Evolutionary conservation across 176 grass and related monocot genomes (phyloP), one percentile per base, ranked within the genome.

Genomic region (Eleusine indica): DNA sequence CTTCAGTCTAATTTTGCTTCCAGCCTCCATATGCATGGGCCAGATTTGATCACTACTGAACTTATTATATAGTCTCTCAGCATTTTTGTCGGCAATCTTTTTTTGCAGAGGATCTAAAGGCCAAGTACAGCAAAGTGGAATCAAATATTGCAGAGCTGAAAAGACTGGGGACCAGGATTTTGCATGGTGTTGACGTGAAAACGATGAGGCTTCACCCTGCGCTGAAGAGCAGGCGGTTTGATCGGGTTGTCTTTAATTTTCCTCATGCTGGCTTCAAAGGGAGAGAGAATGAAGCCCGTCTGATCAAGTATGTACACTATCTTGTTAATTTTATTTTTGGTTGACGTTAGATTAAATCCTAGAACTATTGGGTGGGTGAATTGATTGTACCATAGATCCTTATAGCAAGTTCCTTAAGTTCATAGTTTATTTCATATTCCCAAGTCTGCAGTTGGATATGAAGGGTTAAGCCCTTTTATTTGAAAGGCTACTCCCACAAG

Each of bases 191-290:
- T 32, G 58, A 95, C 62, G 87, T 77, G 1, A 71, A 62, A 70
- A 81, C 1, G 38, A 89, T 95, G 85, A 92, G 78, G 70, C 49
- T 73, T 62, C 90, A 92, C 73, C 67, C 64, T 17, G 70, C 68
- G 48, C 77, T 90, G 81, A 92, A 63, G 53, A 80, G 65, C 52
- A 81, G 87, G 38, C 65, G 76, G 40, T 92, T 94, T 13, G 87
- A 94, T 77, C 51, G 85, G 41, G 90, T 94, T 71, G 35, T 94
- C 22, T 92, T 86, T 62, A 92, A 94, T 68, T 94, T 94, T 83
- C 93, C 90, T 19, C 93, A 94, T 83, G 90, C 87, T 71, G 93
- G 87, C 17, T 95, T 95, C 43, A 94, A 58, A 71, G 89, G 87
- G 74, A 71, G 16, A 44, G 92, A 94, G 47, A 52, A 67, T 6